Evolutionary conservation across 129 eudicot species (phyloP).

Genomic region (Tanacetum coccineum): DNA sequence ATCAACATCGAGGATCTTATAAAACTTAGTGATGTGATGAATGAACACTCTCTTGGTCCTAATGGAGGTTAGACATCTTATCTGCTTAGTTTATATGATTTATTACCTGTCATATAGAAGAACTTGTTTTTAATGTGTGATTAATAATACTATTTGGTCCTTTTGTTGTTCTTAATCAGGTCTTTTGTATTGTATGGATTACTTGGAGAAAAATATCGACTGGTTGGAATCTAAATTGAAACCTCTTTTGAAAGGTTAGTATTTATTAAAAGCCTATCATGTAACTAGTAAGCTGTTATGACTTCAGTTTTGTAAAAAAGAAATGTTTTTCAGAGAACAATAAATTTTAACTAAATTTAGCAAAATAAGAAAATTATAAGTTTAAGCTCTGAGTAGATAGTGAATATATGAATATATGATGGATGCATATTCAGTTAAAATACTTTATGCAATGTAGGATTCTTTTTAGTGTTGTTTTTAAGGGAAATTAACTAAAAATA

Average conservation of each 20-base stretch:
- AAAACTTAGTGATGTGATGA: conserved; percentile 88
- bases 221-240: conserved; percentile 82
- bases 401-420: conserved; percentile 4
- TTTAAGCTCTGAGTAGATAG: neutral
- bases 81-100: neutral
- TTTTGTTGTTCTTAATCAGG: conserved; percentile 37
- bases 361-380: neutral
- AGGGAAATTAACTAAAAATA: neutral
- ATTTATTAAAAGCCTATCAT: conserved; percentile 6
- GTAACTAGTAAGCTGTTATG: neutral
- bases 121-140: neutral
- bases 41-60: conserved; percentile 94
- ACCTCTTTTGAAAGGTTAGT: conserved; percentile 85
- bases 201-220: conserved; percentile 86
- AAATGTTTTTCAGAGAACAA: too few species aligned
- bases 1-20: conserved; percentile 67
- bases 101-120: conserved; percentile 6
- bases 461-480: neutral
- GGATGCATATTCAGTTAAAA: neutral
- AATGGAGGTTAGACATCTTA: conserved; percentile 68
- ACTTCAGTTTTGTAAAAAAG: too few species aligned
- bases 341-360: too few species aligned
- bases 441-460: neutral
- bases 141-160: neutral
- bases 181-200: conserved; percentile 94